Percentiles rank a stretch among this genome's conserved stretches.
Conservation (phyloP, 306 rosid species). For the Comarum palustre region DNA sequence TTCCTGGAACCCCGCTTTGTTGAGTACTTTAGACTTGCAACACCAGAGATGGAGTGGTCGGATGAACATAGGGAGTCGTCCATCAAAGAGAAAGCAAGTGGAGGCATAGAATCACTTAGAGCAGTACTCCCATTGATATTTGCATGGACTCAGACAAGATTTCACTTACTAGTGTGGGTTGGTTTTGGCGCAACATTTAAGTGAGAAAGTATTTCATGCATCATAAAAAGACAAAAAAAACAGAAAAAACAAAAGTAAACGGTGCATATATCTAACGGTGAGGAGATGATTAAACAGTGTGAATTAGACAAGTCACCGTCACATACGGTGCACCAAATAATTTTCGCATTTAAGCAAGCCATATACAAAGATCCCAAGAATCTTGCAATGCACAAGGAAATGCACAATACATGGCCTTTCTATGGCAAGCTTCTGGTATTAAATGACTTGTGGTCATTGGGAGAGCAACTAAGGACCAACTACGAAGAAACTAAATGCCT, state of each 20-base stretch:
- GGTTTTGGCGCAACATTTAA: slow-evolving; percentile 87
- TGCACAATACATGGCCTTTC: slow-evolving; percentile 91
- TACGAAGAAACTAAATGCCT: slow-evolving; percentile 66
- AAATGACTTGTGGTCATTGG: slow-evolving; percentile 59
- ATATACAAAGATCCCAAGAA: slow-evolving; percentile 75
- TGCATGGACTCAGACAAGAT: slow-evolving; percentile 99
- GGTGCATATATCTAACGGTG: too few relatives aligned
- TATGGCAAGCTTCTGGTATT: slow-evolving; percentile 85
- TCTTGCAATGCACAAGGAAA: slow-evolving; percentile 64
- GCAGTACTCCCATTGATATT: slow-evolving; percentile 99
- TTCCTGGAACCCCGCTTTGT: too few relatives aligned
- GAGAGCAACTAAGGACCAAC: slow-evolving; percentile 55
- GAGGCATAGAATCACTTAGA: slow-evolving; percentile 93
- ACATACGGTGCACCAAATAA: too few relatives aligned
- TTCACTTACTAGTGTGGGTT: slow-evolving; percentile 95
- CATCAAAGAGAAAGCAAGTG: slow-evolving; percentile 90
- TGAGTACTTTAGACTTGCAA: too few relatives aligned
- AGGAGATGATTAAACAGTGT: too few relatives aligned
- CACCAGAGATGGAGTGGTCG: slow-evolving; percentile 92
- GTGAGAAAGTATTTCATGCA: too few relatives aligned
- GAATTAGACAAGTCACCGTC: too few relatives aligned
- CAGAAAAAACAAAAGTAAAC: too few relatives aligned
- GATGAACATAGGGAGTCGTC: slow-evolving; percentile 99
- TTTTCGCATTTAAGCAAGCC: slow-evolving; percentile 72
- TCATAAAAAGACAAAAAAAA: too few relatives aligned